A percentile compares a stretch with the other conserved stretches of the same genome.
Evolutionary conservation across 2,329 filamentous ascomycete genomes (phyloP).

Genomic region (Paramyrothecium sp.): DNA sequence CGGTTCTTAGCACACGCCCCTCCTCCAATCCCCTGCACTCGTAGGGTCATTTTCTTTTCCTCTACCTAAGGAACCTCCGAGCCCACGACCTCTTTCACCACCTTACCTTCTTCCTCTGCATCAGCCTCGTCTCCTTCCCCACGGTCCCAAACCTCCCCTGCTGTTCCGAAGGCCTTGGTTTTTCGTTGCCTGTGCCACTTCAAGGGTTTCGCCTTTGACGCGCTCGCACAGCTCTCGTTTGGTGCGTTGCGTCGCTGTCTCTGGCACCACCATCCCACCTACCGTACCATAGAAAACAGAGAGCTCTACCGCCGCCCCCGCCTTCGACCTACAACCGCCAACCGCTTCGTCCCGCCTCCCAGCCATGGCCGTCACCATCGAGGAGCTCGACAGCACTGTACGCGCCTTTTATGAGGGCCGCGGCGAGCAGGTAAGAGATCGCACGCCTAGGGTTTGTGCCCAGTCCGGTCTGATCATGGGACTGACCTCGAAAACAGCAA

Average conservation of each 20-base stretch:
- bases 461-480: slow-evolving; percentile 9
- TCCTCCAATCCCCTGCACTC: background rate
- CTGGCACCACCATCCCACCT: slow-evolving; percentile 2
- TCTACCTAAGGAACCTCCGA: slow-evolving; percentile 7
- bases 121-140: background rate
- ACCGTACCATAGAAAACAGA: background rate
- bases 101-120: background rate
- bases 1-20: background rate
- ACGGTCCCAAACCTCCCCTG: background rate
- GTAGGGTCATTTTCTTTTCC: slow-evolving; percentile 4
- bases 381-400: slow-evolving; percentile 95
- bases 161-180: too few species aligned
- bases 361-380: slow-evolving; percentile 71
- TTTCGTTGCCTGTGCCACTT: slow-evolving; percentile 1
- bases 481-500: slow-evolving; percentile 64
- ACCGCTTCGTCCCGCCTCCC: slow-evolving; percentile 26
- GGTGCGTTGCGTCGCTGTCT: slow-evolving; percentile 9
- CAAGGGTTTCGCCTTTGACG: slow-evolving; percentile 10
- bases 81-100: slow-evolving; percentile 1
- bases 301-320: slow-evolving; percentile 22
- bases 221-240: slow-evolving; percentile 17
- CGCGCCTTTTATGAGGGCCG: slow-evolving; percentile 96
- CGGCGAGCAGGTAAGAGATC: slow-evolving; percentile 75
- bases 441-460: background rate
- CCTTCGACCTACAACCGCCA: slow-evolving; percentile 24